Percentiles rank a stretch among this genome's conserved stretches.
Conservation (phyloP, 768 basidiomycete species). For the Pilatotrama ljubarskyi region DNA sequence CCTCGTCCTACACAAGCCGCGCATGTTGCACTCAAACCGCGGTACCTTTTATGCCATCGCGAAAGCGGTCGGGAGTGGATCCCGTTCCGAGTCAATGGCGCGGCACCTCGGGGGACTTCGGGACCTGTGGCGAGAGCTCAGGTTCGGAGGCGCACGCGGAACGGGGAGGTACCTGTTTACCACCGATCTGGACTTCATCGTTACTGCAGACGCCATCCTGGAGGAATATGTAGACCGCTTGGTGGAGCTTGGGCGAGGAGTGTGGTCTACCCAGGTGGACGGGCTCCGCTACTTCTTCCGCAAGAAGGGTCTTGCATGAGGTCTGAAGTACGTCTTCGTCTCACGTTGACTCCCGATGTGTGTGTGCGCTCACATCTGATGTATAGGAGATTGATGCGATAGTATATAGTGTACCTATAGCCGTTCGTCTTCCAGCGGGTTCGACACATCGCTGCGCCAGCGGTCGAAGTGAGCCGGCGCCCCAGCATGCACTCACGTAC, state of each 20-base stretch:
- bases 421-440: too few relatives aligned
- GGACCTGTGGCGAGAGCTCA: constrained; percentile 32
- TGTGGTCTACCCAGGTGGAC: constrained; percentile 31
- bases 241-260: constrained; percentile 26
- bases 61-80: constrained; percentile 29
- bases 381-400: too few relatives aligned
- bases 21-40: constrained; percentile 32
- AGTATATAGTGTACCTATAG: too few relatives aligned
- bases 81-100: neutral
- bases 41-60: constrained; percentile 36
- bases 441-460: too few relatives aligned
- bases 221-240: constrained; percentile 26
- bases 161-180: constrained; percentile 20
- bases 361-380: too few relatives aligned
- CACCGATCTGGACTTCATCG: constrained; percentile 34
- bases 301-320: constrained; percentile 1
- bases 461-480: too few relatives aligned
- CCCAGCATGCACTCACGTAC: too few relatives aligned
- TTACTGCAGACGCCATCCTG: constrained; percentile 21
- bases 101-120: constrained; percentile 22
- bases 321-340: neutral
- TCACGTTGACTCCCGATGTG: too few relatives aligned
- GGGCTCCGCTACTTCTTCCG: constrained; percentile 25
- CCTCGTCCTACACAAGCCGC: constrained; percentile 32
- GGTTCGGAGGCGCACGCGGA: constrained; percentile 23